Evolutionary conservation across 2,329 filamentous ascomycete species (phyloP), one percentile per base, ranked within the genome.

Genomic region (Cercospora zeae-maydis): DNA sequence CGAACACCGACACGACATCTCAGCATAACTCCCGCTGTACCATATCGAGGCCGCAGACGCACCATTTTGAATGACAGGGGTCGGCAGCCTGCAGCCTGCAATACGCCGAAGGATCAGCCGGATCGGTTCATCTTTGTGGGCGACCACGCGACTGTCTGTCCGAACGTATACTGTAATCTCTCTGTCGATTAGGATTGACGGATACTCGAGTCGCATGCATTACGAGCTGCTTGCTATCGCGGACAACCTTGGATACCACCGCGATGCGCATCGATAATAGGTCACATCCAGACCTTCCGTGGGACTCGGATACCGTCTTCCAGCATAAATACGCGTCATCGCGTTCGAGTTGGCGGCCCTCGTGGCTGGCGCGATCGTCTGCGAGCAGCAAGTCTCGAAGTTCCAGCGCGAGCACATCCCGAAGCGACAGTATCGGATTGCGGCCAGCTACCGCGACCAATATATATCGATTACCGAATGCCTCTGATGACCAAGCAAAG

Each of bases 231-330:
- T 19, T 33, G 49, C 27, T 19, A 53, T n/a, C 49, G 31, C 31
- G 13, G 24, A 53, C 27, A 16, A 33, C 49, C 27, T 42, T 45
- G 54, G 36, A 4, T 27, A 16, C 27, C 30, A 47, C 57, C 19
- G 55, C 59, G 55, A 33, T 33, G 42, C 61, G 61, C 21, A 47
- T 59, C 24, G 54, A 56, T 45, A 56, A 27, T 19, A 59, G 42
- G 61, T 16, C 47, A 31, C 61, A 63, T 51, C 61, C 56, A 24
- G 61, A 59, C 36, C 56, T 63, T 36, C 56, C 55, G 31, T 55
- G 45, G 36, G 37, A 63, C 16, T 14, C 36, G 24, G 42, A 56
- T 2, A 39, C 21, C 19, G n/a, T 47, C 61, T 27, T 36, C 49
- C 59, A 49, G 19, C 30, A 47, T 39, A 45, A 55, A 19, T 47